Base-by-base conservation (phyloP, 192 early-diverging fungal species). In the Hyaloraphidium curvatum region DNA sequence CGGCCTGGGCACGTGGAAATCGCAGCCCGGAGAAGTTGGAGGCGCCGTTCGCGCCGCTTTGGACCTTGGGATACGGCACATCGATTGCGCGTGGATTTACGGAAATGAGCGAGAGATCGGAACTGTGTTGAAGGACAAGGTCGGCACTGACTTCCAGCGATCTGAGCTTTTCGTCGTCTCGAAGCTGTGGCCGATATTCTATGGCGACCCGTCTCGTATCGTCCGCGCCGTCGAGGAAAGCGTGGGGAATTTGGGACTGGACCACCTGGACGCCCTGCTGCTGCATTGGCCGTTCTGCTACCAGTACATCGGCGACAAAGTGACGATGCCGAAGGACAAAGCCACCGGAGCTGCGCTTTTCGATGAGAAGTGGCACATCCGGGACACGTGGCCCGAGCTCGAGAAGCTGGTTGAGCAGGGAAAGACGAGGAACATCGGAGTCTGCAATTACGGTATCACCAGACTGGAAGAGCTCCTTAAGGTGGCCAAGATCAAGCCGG, bases 61-160 rank as follows among this genome's bases (percentile, higher is more conserved):
- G 31, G 40, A 55, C 16, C 37, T 28, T 22, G 65, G 65, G 26
- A 60, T 63, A 53, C 63, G 58, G 1, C 65, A 67, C 57, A 55
- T 67, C 48, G 75, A 83, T 58, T 63, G 70, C 33, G 81, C 78
- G 28, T 59, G 65, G 48, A 66, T 66, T 40, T 83, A 82, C 59
- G 74, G 70, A 17, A 82, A 76, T 35, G 78, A 82, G 50, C 61
- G 62, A 26, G 70, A 80, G 53, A 72, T 80, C 14, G 76, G 78
- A 25, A 52, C 73, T 43, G 61, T 77, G 39, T 62, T 62, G 28
- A 61, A 60, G 39, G 72, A 69, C 17, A 68, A 73, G 37, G 55
- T 57, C 25, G 62, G 60, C 13, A 67, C 68, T 30, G 60, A 76
- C 16, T 67, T 75, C 31, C 75, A 65, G 40, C 73, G 80, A 31